Evolutionary conservation across 805 yeast genomes (phyloP).

Genomic region (Ogataea neopini): DNA sequence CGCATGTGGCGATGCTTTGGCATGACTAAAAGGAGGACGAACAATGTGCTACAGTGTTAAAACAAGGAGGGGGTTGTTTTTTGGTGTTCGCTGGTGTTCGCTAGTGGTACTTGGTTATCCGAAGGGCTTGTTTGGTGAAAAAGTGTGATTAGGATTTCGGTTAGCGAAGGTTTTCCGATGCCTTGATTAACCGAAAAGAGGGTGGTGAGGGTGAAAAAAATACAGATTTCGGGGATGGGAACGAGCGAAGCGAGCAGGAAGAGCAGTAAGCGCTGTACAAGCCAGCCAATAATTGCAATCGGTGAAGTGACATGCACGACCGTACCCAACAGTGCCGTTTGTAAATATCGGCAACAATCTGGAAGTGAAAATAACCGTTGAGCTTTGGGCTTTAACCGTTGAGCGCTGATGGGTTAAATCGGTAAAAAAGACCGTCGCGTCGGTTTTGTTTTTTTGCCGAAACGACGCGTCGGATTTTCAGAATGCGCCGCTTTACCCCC

Average conservation of each 20-base stretch:
- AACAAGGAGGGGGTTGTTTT: not conserved
- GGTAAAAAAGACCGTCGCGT: too few relatives aligned
- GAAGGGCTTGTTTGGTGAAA: not conserved
- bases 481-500: not conserved
- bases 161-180: not conserved
- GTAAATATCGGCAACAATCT: too few relatives aligned
- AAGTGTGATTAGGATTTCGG: not conserved
- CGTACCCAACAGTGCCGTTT: too few relatives aligned
- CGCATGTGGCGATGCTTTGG: not conserved
- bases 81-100: not conserved
- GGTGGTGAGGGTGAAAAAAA: not conserved
- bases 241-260: not conserved
- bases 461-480: not conserved
- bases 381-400: too few relatives aligned
- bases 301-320: too few relatives aligned
- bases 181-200: conserved; percentile 2
- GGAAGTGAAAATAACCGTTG: too few relatives aligned
- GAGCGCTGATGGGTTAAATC: too few relatives aligned
- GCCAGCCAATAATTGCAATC: too few relatives aligned
- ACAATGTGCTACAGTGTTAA: not conserved
- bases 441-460: too few relatives aligned
- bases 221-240: not conserved
- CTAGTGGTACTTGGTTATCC: not conserved
- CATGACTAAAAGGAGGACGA: not conserved
- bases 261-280: not conserved